Percentiles rank a stretch among this genome's conserved stretches.
Evolutionary conservation across 1,284 basidiomycete genomes (phyloP).

Genomic region (Fomitopsis betulina): DNA sequence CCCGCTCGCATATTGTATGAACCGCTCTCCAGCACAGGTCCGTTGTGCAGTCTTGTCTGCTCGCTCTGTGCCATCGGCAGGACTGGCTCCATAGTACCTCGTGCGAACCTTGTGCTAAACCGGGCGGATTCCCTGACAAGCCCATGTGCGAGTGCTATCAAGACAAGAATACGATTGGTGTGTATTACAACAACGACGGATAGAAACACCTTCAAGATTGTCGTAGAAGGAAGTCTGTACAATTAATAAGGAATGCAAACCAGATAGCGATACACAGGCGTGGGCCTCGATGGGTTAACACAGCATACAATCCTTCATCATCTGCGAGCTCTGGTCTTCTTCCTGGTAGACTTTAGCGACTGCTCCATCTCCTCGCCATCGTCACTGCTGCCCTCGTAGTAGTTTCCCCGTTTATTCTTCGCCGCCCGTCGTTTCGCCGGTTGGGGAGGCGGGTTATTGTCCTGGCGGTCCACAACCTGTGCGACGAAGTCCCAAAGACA

Average conservation of each 20-base stretch:
- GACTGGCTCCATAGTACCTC: too few relatives aligned
- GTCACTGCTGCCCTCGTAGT: conserved; percentile 9
- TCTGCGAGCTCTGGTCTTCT: neutral
- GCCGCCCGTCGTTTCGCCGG: neutral
- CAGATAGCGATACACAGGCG: too few relatives aligned
- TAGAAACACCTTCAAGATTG: too few relatives aligned
- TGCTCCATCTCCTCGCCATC: conserved; percentile 14
- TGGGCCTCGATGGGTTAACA: too few relatives aligned
- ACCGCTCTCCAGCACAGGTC: too few relatives aligned
- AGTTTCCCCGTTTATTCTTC: conserved; percentile 8
- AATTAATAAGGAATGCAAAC: too few relatives aligned
- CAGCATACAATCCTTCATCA: neutral
- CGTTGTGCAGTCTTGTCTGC: too few relatives aligned
- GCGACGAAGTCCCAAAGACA: conserved; percentile 54
- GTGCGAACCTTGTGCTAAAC: too few relatives aligned
- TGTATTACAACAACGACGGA: neutral
- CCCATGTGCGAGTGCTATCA: neutral
- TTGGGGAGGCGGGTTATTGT: neutral
- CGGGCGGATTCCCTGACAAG: too few relatives aligned
- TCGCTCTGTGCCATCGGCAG: too few relatives aligned
- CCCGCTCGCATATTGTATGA: too few relatives aligned
- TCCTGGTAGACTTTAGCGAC: neutral
- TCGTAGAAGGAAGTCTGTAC: neutral
- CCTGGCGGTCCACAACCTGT: conserved; percentile 20
- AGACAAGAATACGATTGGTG: neutral